Base-by-base conservation (phyloP, 2,329 filamentous ascomycete genomes). In the Lizonia empirigonia region DNA sequence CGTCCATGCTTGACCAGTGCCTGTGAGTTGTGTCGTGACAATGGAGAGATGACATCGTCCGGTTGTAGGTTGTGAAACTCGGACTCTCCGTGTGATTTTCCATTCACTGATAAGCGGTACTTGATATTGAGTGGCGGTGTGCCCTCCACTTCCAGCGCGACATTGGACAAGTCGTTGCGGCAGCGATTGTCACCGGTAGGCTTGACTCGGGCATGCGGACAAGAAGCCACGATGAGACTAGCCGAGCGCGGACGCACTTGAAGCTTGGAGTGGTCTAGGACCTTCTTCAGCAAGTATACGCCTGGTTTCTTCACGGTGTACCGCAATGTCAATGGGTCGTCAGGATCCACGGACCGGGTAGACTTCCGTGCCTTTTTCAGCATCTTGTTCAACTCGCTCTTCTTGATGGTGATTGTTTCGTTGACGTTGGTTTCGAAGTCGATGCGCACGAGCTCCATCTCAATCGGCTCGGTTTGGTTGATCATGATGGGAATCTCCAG, bases 251-350 rank as follows among this genome's bases (percentile, higher is more conserved):
- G 85, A 64, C 92, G 91, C 9, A 97, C 90, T 70, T 97, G 91
- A 24, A 99, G 83, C 72, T 96, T 96, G 53, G 95, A 94, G 70
- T 96, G 88, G 70, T 99, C 94, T 57, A 96, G 77, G 8, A 99
- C 91, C 69, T 86, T 91, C 50, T 87, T 84, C 24, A 99, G 80
- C 33, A 88, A 83, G 74, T 99, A 99, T 16, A 95, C 82, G 27
- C 94, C 94, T 1, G 91, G 85, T 73, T 94, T 94, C 77, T 90
- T 95, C 29, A 95, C 82, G 0, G 83, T 79, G 63, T 90, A 89
- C 44, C 86, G 82, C 64, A 95, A 84, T 42, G 85, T 81, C 44
- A 90, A 84, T 34, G 88, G 83, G 7, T 80, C 77, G 3, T 79
- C 76, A 3, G 76, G 73, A 39, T 78, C 77, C 46, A 70, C 74